Evolutionary conservation across 2,329 filamentous ascomycete species (phyloP), one percentile per base, ranked within the genome.

Genomic region (Xylariaceae sp.): DNA sequence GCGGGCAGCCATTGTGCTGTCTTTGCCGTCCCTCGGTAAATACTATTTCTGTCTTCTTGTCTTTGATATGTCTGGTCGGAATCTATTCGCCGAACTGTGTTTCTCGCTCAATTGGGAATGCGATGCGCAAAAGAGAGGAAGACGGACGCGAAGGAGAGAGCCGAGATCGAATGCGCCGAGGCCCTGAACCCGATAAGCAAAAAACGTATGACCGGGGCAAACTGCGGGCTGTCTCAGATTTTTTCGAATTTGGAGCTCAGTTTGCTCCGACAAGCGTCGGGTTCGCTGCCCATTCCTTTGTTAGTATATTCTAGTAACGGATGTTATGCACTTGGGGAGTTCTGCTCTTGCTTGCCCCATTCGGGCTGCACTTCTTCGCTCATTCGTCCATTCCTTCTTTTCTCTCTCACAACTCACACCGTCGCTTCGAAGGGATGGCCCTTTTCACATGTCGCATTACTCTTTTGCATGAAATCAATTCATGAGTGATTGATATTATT

Each of bases 1-100:
- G 57, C 60, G 11, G 55, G 54, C 52, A 37, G 58, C 59, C 61
- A 63, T 66, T 47, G 34, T 54, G 10, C 9, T 17, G 44, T 4
- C 23, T 42, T 11, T 47, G 23, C 23, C 5, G 23, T 30, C 23
- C 5, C 23, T 5, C 2, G 23, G 5, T 30, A 30, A 5, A 30
- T 5, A 30, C 23, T 30, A 10, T 7, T 39, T 23, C 37, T 50
- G 7, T 34, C 10, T 9, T 35, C 30, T 47, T 52, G 18, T n/a
- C 17, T 17, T 30, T 11, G 37, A 42, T 42, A 7, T 13, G 4
- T 42, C 37, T 7, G 37, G 37, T 42, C 37, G 37, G 37, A 42
- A 10, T 42, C 11, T 13, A 10, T 42, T 13, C 37, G 37, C 11
- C 4, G 37, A 10, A 13, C 37, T 42, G 37, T 42, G 7, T 10